Base-by-base conservation (phyloP, 1,284 basidiomycete species). In the Cutaneotrichosporon arboriforme region DNA sequence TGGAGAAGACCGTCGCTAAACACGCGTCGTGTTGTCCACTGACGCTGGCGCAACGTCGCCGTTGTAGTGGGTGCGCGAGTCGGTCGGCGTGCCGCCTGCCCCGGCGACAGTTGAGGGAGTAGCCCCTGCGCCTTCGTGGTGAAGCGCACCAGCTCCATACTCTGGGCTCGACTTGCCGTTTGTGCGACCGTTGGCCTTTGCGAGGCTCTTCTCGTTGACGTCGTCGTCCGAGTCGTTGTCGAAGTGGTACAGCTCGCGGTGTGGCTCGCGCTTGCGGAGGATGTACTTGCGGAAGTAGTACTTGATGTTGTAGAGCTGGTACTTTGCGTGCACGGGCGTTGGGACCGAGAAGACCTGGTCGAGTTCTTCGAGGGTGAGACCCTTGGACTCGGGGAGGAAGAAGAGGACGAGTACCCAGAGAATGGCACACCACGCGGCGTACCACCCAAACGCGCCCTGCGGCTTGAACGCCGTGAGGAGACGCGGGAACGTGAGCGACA, bases 351-450 rank as follows among this genome's bases (percentile, higher is more conserved):
- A 61, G 43, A 46, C 38, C 44, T 52, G 50, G 64, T 85, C 83
- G 50, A 84, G 77, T 67, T 85, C 83, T 68, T 91, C 88, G 33
- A 91, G 80, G 1, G 87, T 84, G 54, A 84, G 80, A 1, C 45
- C 79, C 76, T 88, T 90, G 20, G 88, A 91, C 77, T 90, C 88
- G 36, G 86, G 87, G 8, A 71, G 57, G 43, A 69, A 69, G 46
- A 72, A 53, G 52, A 72, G 68, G 49, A 71, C 67, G 23, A 74
- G 53, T 37, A 69, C 37, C 15, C 71, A 65, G 1, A 69, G 68
- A 35, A 72, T 52, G 4, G 67, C 46, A 35, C 51, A 53, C 47
- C 47, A 47, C 12, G 43, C 51, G 18, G 55, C 55, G 21, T 72
- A 67, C 52, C 56, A 65, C 8, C 39, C 56, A 39, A 53, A 63